Percentiles rank a stretch among this genome's conserved stretches.
These are phyloP conservation scores for Haplosporangium gracile DNA, from an alignment of 192 early-diverging fungal species.

Conservation along the genomic window DNA sequence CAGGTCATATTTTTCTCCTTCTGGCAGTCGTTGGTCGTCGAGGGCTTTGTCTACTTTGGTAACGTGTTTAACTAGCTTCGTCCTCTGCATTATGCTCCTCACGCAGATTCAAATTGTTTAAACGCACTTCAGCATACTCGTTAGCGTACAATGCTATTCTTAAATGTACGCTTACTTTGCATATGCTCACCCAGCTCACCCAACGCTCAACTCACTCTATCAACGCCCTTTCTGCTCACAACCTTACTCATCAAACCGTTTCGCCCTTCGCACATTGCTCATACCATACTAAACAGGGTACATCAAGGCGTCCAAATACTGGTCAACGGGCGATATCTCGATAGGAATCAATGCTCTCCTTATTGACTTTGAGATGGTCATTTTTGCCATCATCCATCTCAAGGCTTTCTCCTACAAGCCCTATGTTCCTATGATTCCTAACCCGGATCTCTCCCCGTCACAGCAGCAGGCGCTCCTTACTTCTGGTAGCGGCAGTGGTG, in stretches of 20 bases:
- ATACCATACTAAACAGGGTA: conserved; percentile 6
- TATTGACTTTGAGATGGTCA: conserved; percentile 57
- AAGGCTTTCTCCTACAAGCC: conserved; percentile 54
- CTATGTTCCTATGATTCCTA: conserved; percentile 39
- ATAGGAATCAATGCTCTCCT: conserved; percentile 49
- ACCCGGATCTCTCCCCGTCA: conserved; percentile 27
- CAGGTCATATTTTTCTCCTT: conserved; percentile 59
- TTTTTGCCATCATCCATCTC: conserved; percentile 52
- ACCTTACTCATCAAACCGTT: background rate
- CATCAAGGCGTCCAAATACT: conserved; percentile 46
- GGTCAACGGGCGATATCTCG: conserved; percentile 49
- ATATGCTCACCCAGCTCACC: too few relatives aligned
- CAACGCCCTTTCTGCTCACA: background rate
- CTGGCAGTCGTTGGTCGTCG: conserved; percentile 48
- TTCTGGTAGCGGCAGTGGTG: background rate
- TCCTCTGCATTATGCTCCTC: background rate
- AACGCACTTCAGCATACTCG: background rate
- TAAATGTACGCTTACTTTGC: too few relatives aligned
- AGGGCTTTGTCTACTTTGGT: conserved; percentile 56
- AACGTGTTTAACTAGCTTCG: conserved; percentile 2
- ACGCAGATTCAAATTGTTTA: background rate
- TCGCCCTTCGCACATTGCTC: background rate
- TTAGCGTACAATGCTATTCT: conserved; percentile 6
- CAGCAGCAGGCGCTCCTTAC: conserved; percentile 2
- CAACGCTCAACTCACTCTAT: too few relatives aligned